Base-by-base conservation (phyloP, 2,329 filamentous ascomycete species). In the Fonsecaea pugnacius region DNA sequence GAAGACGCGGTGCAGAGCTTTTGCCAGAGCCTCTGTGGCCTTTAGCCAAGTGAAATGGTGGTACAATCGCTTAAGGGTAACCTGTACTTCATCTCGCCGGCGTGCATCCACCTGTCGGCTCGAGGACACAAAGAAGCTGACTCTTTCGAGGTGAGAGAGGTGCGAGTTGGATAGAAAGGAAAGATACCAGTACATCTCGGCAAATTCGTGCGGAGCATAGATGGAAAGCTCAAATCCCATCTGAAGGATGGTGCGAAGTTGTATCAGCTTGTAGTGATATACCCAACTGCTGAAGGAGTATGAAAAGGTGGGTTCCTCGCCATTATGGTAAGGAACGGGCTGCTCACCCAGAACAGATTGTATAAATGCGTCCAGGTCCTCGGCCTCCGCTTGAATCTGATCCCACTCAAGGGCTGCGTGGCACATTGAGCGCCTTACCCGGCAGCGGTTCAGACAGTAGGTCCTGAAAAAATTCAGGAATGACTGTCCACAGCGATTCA, bases 201-300 rank as follows among this genome's bases (percentile, higher is more conserved):
- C 85, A 9, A 95, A 82, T 75, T 99, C 95, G 75, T 96, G 90
- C 0, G 87, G 84, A 59, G 94, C 88, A 76, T 98, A 98, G 9
- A 96, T 86, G 50, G 94, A 89, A 12, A 97, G 87, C 77, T 99
- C 95, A 75, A 99, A 98, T 12, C 96, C 95, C 35, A 97, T 86
- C 73, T 97, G 91, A 16, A 97, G 84, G 52, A 96, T 89, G 82
- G 88, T 90, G 74, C 94, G 89, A 84, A 97, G 91, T 72, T 94
- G 87, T 33, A 85, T 86, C n/a, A 97, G 83, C 76, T 97, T 98
- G 77, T 96, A 91, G 65, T 93, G 85, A 72, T 94, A 96, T 0
- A 89, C 86, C 95, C 95, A 99, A 3, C 90, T 92, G 1, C 91
- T 92, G 0, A 98, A 82, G 0, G 92, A 88, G 58, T 91, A 89